Evolutionary conservation across 2,329 filamentous ascomycete species (phyloP).

Genomic region (Curvularia sp.): DNA sequence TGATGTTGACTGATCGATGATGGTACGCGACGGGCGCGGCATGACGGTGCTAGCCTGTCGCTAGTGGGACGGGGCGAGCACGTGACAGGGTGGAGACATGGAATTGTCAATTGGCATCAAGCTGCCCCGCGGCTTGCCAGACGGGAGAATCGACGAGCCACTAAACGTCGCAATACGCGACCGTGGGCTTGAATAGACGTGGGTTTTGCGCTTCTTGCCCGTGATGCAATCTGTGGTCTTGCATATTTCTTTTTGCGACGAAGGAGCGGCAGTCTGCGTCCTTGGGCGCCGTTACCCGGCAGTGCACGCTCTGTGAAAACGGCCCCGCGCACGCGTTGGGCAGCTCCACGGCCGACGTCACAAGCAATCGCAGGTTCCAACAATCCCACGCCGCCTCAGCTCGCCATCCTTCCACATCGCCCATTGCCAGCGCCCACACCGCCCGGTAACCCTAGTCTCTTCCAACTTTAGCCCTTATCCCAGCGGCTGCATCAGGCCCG

Average conservation of each 20-base stretch:
- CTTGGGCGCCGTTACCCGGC: background rate
- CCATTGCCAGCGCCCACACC: conserved; percentile 13
- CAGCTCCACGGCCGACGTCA: conserved; percentile 34
- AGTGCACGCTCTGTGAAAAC: background rate
- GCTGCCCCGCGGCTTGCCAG: background rate
- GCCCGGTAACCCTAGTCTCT: conserved; percentile 18
- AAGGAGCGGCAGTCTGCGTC: background rate
- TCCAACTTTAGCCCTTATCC: conserved; percentile 20
- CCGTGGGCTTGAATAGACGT: background rate
- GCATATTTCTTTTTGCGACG: background rate
- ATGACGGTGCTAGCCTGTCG: background rate
- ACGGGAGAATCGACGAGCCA: background rate
- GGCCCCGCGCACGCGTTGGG: conserved; percentile 5
- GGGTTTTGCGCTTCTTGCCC: too few relatives aligned
- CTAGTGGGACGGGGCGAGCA: background rate
- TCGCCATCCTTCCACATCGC: background rate
- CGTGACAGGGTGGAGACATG: conserved; percentile 20
- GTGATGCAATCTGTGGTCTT: background rate
- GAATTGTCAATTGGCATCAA: conserved; percentile 15
- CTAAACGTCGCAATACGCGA: background rate
- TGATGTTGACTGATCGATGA: conserved; percentile 16
- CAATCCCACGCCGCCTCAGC: conserved; percentile 11
- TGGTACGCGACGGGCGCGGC: conserved; percentile 13
- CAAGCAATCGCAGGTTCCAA: conserved; percentile 22
- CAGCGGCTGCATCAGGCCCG: conserved; percentile 24